Conservation (phyloP, 1,139 yeast genomes). For the Zygoascus meyerae region DNA sequence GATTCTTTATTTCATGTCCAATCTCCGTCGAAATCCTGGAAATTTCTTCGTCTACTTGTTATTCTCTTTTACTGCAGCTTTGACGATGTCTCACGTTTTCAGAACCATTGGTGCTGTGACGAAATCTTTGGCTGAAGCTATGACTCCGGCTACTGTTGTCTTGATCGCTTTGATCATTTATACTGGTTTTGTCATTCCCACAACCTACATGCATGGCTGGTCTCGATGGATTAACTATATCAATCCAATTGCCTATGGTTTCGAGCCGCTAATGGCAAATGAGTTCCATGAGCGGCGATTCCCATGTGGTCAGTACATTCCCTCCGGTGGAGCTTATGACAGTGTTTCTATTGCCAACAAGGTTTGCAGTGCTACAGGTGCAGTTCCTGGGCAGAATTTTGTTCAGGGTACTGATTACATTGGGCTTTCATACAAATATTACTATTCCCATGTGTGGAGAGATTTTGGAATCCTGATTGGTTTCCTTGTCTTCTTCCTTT, state of each 20-base stretch:
- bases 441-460: constrained; percentile 69
- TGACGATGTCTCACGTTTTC: constrained; percentile 67
- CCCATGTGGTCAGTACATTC: constrained; percentile 44
- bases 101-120: constrained; percentile 64
- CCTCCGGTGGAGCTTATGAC: constrained; percentile 46
- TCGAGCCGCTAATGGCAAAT: constrained; percentile 62
- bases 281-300: constrained; percentile 48
- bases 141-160: constrained; percentile 65
- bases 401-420: constrained; percentile 61
- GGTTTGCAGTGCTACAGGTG: constrained; percentile 62
- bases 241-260: constrained; percentile 64
- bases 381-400: constrained; percentile 48
- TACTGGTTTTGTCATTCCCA: constrained; percentile 74
- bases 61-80: constrained; percentile 48
- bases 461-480: constrained; percentile 67
- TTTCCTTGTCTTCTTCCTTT: constrained; percentile 50
- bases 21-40: constrained; percentile 62
- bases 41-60: constrained; percentile 62
- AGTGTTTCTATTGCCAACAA: constrained; percentile 36
- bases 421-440: constrained; percentile 42
- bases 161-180: constrained; percentile 58
- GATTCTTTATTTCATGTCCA: constrained; percentile 58
- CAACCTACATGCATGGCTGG: constrained; percentile 67
- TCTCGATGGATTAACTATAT: constrained; percentile 72
- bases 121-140: constrained; percentile 56